Conservation (phyloP, 1,284 basidiomycete species). For the Puccinia coronata region DNA sequence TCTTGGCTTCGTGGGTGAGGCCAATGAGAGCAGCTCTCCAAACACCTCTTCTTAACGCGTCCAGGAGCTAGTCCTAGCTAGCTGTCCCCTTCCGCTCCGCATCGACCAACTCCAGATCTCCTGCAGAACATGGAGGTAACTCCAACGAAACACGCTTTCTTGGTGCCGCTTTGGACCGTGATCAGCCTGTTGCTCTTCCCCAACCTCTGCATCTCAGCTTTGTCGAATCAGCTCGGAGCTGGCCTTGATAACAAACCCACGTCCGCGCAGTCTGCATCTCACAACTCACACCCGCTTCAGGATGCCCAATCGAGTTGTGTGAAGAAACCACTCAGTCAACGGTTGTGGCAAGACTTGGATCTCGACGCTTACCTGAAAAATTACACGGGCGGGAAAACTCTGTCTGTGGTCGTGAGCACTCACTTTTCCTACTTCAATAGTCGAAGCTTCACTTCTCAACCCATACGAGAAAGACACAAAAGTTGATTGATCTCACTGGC, state of each 20-base stretch:
- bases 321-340: conserved; percentile 41
- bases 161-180: too few species aligned
- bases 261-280: too few species aligned
- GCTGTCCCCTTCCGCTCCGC: too few species aligned
- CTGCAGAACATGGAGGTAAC: neutral
- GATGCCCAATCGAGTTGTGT: conserved; percentile 31
- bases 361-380: conserved; percentile 33
- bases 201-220: neutral
- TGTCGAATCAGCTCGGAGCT: neutral
- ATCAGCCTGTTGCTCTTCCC: neutral
- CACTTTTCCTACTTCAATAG: too few species aligned
- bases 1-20: too few species aligned
- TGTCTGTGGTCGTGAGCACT: conserved; percentile 37
- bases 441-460: too few species aligned
- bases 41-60: too few species aligned
- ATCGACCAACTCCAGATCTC: too few species aligned
- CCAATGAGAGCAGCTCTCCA: too few species aligned
- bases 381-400: conserved; percentile 41
- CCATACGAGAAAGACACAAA: too few species aligned
- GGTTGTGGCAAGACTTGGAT: conserved; percentile 44
- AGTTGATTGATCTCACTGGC: too few species aligned
- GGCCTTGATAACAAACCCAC: neutral
- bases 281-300: neutral
- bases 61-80: too few species aligned
- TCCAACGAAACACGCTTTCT: neutral